phyloP scores from a whole-genome alignment of 2,329 filamentous ascomycete genomes.

The Orbilia oligospora region DNA sequence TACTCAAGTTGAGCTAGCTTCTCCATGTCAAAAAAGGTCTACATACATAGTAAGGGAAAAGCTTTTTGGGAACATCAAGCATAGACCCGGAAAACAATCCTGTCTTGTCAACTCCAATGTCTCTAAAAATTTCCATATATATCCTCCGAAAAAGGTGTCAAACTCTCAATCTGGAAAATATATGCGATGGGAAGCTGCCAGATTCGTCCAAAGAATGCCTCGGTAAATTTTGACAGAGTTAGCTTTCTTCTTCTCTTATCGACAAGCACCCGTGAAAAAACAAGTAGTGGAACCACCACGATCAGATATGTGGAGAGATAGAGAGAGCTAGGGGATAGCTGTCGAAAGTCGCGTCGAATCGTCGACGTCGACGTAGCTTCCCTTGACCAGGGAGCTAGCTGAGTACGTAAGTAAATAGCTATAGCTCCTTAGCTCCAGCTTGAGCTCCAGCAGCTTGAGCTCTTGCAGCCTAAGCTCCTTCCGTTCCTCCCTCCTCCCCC shows the following conservation, averaged over 20 bases:
- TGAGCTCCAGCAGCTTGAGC: background rate
- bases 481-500: background rate
- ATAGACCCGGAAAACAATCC: conserved; percentile 17
- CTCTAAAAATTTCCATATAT: conserved; percentile 29
- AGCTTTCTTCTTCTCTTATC: conserved; percentile 6
- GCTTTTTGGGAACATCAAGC: conserved; percentile 2
- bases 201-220: conserved; percentile 17
- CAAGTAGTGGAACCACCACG: background rate
- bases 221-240: background rate
- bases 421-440: conserved; percentile 2
- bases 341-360: conserved; percentile 23
- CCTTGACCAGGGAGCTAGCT: background rate
- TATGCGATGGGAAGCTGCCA: conserved; percentile 19
- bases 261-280: conserved; percentile 26
- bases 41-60: too few relatives aligned
- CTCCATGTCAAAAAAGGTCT: background rate
- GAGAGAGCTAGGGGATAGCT: background rate
- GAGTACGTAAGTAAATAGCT: background rate
- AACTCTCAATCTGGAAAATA: conserved; percentile 4
- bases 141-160: conserved; percentile 23
- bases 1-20: too few relatives aligned
- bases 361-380: conserved; percentile 24
- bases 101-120: conserved; percentile 23
- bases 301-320: too few relatives aligned
- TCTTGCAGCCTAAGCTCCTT: conserved; percentile 18